Evolutionary conservation across 345 rosid genomes (phyloP).

Genomic region (Melastoma malabathricum): DNA sequence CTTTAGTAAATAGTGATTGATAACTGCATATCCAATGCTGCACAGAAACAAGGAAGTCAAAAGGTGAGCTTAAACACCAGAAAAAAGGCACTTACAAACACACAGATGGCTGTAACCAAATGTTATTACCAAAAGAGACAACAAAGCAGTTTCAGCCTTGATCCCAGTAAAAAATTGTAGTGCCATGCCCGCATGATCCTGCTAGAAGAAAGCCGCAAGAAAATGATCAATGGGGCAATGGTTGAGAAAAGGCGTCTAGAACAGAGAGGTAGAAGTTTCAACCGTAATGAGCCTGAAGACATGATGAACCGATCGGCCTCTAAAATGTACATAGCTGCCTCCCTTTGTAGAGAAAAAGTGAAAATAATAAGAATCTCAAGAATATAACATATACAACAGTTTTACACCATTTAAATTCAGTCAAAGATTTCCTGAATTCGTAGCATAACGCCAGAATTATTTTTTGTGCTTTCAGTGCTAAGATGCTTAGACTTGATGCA

Average conservation of each 20-base stretch:
- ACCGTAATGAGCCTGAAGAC: conserved; percentile 66
- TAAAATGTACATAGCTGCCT: conserved; percentile 72
- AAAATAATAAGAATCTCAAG: conserved; percentile 1
- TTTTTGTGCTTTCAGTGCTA: too few species aligned
- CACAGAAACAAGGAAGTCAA: conserved; percentile 7
- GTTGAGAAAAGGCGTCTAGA: not conserved
- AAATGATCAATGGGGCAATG: conserved; percentile 4
- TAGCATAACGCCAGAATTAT: too few species aligned
- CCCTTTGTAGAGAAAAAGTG: conserved; percentile 30
- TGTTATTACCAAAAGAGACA: conserved; percentile 51
- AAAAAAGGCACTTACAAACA: conserved; percentile 5
- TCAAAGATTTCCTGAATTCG: too few species aligned
- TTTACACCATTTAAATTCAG: too few species aligned
- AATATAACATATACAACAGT: too few species aligned
- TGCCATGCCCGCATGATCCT: conserved; percentile 75
- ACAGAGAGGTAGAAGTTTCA: conserved; percentile 8
- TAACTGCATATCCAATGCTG: conserved; percentile 84
- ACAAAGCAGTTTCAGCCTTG: conserved; percentile 42
- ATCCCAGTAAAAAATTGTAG: conserved; percentile 64
- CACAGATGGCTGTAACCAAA: not conserved
- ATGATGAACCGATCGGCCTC: conserved; percentile 62
- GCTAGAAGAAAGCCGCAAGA: conserved; percentile 10
- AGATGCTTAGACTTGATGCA: too few species aligned
- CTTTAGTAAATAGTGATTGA: conserved; percentile 53
- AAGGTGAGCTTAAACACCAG: not conserved